phyloP scores from a whole-genome alignment of 2,329 filamentous ascomycete species.

The Torrubiella hemipterigena region DNA sequence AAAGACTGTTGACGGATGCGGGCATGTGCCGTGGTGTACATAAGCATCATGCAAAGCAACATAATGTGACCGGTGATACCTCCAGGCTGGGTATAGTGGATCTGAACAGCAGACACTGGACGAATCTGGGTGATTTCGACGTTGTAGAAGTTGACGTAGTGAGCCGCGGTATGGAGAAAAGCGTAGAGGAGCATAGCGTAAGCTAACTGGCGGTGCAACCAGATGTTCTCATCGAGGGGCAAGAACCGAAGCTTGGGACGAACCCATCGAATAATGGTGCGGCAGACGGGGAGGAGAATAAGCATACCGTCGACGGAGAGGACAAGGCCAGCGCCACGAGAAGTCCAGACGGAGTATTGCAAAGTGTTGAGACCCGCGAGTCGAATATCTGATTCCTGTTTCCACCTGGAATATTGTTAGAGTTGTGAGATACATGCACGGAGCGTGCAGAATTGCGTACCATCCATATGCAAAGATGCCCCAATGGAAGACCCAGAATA shows the following conservation, averaged over 20 bases:
- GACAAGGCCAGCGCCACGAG: conserved; percentile 80
- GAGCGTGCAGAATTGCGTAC: conserved; percentile 36
- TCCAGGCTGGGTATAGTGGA: conserved; percentile 81
- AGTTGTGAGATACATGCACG: conserved; percentile 2
- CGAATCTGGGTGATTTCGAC: conserved; percentile 79
- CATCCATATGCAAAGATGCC: conserved; percentile 76
- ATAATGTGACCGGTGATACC: conserved; percentile 95
- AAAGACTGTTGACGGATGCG: conserved; percentile 94
- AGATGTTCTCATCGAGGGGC: conserved; percentile 91
- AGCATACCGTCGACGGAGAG: conserved; percentile 75
- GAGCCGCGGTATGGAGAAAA: conserved; percentile 60
- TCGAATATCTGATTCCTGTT: conserved; percentile 57
- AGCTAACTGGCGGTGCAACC: conserved; percentile 92
- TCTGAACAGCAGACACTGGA: conserved; percentile 68
- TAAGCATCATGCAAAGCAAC: conserved; percentile 97
- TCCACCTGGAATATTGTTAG: conserved; percentile 45
- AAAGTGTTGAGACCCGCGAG: conserved; percentile 72
- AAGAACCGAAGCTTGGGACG: conserved; percentile 80
- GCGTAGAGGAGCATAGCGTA: conserved; percentile 81
- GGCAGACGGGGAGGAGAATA: conserved; percentile 88
- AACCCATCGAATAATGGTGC: conserved; percentile 73
- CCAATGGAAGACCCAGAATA: conserved; percentile 73
- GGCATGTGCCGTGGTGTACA: conserved; percentile 91
- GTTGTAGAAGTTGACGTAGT: conserved; percentile 99
- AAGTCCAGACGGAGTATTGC: conserved; percentile 87